These are phyloP conservation scores for Cnidoscolus chayamansa DNA, from an alignment of 441 rosid genomes.

Conservation along the genomic window DNA sequence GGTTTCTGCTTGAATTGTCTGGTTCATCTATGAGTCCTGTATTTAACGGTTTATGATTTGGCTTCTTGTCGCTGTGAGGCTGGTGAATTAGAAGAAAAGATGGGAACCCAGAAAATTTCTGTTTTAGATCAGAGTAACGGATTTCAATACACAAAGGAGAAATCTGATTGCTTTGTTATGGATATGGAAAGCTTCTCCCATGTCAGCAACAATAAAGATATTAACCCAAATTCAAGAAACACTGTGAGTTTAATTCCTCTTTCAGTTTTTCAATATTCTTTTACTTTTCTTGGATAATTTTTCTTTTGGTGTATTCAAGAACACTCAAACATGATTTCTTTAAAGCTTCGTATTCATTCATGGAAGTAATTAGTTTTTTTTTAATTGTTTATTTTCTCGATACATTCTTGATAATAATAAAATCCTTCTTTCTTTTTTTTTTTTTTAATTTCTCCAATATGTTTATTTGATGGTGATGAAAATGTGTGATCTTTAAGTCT, in stretches of 20 bases:
- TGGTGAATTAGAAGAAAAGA: constrained; percentile 24
- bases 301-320: neutral
- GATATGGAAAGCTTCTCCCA: constrained; percentile 54
- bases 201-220: constrained; percentile 31
- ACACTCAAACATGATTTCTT: neutral
- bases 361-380: too few species aligned
- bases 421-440: neutral
- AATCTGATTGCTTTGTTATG: constrained; percentile 55
- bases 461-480: neutral
- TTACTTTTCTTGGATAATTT: neutral
- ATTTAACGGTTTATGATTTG: constrained; percentile 23
- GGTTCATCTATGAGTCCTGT: neutral
- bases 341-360: too few species aligned
- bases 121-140: constrained; percentile 45
- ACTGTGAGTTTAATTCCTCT: constrained; percentile 39
- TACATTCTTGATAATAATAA: neutral
- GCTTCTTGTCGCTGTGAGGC: constrained; percentile 18
- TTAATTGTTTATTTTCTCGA: neutral
- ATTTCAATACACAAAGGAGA: constrained; percentile 39
- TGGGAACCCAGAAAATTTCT: constrained; percentile 32
- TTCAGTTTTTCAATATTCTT: neutral
- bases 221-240: constrained; percentile 46
- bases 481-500: neutral
- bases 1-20: neutral
- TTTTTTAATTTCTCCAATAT: neutral